Conservation (phyloP, 805 yeast species). For the Metschnikowia amazonensis region DNA sequence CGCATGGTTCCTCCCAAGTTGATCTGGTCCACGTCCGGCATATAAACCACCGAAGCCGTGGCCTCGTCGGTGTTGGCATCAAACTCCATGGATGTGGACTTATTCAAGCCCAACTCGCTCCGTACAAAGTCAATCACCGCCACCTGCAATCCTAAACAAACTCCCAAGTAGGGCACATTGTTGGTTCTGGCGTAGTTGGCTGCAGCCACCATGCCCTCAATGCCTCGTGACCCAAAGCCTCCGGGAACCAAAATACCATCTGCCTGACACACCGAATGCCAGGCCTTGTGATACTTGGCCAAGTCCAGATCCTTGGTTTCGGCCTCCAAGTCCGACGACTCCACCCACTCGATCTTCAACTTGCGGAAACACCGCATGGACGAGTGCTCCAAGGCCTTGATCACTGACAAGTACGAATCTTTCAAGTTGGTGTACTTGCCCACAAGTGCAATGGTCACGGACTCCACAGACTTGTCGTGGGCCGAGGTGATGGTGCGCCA, state of each 20-base stretch:
- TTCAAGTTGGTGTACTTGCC: constrained; percentile 96
- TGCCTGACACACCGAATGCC: constrained; percentile 90
- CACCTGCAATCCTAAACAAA: constrained; percentile 94
- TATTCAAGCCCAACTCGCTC: constrained; percentile 62
- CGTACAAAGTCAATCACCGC: constrained; percentile 94
- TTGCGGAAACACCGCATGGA: constrained; percentile 85
- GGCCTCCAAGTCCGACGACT: constrained; percentile 84
- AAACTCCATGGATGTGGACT: constrained; percentile 82
- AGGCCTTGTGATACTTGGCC: constrained; percentile 85
- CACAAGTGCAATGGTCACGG: constrained; percentile 90
- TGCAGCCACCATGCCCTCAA: constrained; percentile 96
- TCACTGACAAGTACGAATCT: constrained; percentile 91
- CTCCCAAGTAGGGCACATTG: constrained; percentile 90
- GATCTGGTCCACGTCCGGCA: constrained; percentile 97
- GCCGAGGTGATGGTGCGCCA: constrained; percentile 80
- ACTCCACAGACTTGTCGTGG: constrained; percentile 79
- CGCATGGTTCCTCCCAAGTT: constrained; percentile 99
- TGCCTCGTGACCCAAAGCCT: constrained; percentile 96
- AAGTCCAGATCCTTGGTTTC: constrained; percentile 60
- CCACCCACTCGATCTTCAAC: constrained; percentile 93
- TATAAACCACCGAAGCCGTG: constrained; percentile 80
- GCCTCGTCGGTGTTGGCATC: constrained; percentile 56
- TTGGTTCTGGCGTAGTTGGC: constrained; percentile 98
- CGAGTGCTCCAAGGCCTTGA: constrained; percentile 92
- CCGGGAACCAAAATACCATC: constrained; percentile 98